These are phyloP conservation scores for Typha latifolia DNA, from an alignment of 176 grass and related monocot genomes.

Conservation along the genomic window DNA sequence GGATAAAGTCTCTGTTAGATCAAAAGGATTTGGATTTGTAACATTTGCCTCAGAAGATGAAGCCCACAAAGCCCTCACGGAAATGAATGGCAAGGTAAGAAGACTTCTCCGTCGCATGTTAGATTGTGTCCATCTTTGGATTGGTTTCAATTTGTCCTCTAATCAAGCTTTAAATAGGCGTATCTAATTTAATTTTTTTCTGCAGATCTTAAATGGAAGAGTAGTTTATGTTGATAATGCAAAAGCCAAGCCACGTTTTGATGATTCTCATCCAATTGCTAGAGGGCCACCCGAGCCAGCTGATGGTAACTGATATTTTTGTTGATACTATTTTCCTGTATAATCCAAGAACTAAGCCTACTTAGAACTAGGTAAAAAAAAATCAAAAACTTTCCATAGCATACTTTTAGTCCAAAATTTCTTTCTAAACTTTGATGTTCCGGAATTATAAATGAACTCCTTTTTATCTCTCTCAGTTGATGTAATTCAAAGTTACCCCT, in stretches of 20 bases:
- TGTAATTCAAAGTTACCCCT: not conserved
- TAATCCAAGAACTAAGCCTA: not conserved
- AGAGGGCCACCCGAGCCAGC: slow-evolving; percentile 12
- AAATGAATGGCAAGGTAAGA: slow-evolving; percentile 83
- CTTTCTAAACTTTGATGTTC: not conserved
- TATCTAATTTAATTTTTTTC: not conserved
- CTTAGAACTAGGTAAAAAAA: not conserved
- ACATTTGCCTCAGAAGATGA: slow-evolving; percentile 65
- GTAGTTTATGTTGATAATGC: slow-evolving; percentile 57
- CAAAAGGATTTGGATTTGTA: slow-evolving; percentile 88
- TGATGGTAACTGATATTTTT: slow-evolving; percentile 2
- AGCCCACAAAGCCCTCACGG: slow-evolving; percentile 37
- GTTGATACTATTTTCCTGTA: not conserved
- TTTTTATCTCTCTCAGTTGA: not conserved
- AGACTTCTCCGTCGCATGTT: no score
- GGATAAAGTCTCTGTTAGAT: slow-evolving; percentile 22
- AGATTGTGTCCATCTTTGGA: not conserved
- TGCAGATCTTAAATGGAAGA: slow-evolving; percentile 38
- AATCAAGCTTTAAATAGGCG: not conserved
- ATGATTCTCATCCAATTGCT: slow-evolving; percentile 20
- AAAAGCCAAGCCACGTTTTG: slow-evolving; percentile 20
- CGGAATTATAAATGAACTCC: not conserved
- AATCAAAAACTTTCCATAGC: not conserved
- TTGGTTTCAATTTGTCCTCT: not conserved
- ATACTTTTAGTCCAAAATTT: not conserved